Base-by-base conservation (phyloP, 2,329 filamentous ascomycete species). In the Periconia macrospinosa region DNA sequence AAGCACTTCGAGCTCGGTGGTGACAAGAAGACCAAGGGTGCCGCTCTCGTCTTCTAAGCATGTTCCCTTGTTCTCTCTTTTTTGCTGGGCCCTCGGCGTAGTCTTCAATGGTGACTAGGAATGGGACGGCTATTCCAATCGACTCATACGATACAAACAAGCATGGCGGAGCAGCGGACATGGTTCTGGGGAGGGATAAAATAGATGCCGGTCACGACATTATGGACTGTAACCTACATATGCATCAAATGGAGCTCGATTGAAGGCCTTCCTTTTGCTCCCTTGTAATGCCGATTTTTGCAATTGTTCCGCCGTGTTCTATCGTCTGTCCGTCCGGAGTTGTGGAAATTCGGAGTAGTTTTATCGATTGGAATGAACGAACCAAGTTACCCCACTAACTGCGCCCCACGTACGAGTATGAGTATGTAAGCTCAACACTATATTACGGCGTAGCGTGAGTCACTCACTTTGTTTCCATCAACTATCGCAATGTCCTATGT, bases 11-110 rank as follows among this genome's bases (percentile, higher is more conserved):
- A 99, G 86, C 85, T 99, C 76, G 94, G 94, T 88, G 94, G 94
- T 87, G 94, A 99, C 89, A 99, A 99, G 92, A 99, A 99, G 91
- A 99, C 94, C 75, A 99, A 99, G 92, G 94, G 94, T 89, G 94
- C 94, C 75, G 94, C 94, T 81, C 88, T 99, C 77, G 94, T 99
- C 76, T 99, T 99, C 87, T 99, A 96, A 88, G 83, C 85, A 81
- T 77, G 74, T 81, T 81, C 62, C 62, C 63, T 71, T 67, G 66
- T 72, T 66, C 65, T 72, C 67, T 69, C 66, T 68, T 69, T 70
- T 70, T 71, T 71, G 68, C 65, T 72, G 63, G 68, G 66, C 65
- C 70, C 65, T 72, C 65, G 68, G 69, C 68, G 68, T 71, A 70
- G 69, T 71, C 66, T 70, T 67, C 57, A 55, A 61, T 61, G 69